Conservation (phyloP, 225 moss, liverwort and hornwort species). For the Lunularia cruciata region DNA sequence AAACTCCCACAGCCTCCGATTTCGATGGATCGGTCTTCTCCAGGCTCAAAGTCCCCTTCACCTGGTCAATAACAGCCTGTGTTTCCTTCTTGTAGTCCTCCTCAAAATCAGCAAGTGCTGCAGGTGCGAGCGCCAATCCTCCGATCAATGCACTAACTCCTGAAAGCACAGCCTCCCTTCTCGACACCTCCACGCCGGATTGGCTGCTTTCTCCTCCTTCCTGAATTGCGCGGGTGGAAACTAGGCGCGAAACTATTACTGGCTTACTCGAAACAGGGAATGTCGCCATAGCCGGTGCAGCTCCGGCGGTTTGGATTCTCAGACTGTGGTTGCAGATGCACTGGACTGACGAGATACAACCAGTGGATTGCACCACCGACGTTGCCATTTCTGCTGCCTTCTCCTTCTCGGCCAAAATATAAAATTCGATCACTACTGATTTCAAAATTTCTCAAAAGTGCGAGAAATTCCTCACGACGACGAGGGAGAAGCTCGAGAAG, state of each 20-base stretch:
- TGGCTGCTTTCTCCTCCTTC: not conserved
- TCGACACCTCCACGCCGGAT: conserved; percentile 7
- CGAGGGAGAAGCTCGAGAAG: not conserved
- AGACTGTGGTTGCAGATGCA: conserved; percentile 18
- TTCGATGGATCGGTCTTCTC: conserved; percentile 86
- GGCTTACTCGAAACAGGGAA: conserved; percentile 1
- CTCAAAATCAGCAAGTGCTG: conserved; percentile 68
- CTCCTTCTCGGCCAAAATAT: not conserved
- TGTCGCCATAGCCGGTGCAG: conserved; percentile 17
- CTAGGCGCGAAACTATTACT: not conserved
- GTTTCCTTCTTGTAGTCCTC: conserved; percentile 94
- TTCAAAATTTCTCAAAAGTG: not conserved
- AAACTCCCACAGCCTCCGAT: conserved; percentile 67
- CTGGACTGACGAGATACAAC: conserved; percentile 9
- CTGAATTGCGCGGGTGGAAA: conserved; percentile 5
- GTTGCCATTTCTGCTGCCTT: conserved; percentile 12
- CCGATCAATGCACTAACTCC: conserved; percentile 33
- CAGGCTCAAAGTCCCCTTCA: conserved; percentile 70
- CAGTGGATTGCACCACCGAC: conserved; percentile 11
- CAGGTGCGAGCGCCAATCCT: conserved; percentile 25
- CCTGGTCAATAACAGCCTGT: conserved; percentile 79
- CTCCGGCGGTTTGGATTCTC: conserved; percentile 2
- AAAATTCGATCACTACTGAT: not conserved
- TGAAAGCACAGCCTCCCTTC: conserved; percentile 42
- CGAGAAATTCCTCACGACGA: not conserved